phyloP scores from a whole-genome alignment of 768 basidiomycete species.

The Tylopilus vinaceipallidus region DNA sequence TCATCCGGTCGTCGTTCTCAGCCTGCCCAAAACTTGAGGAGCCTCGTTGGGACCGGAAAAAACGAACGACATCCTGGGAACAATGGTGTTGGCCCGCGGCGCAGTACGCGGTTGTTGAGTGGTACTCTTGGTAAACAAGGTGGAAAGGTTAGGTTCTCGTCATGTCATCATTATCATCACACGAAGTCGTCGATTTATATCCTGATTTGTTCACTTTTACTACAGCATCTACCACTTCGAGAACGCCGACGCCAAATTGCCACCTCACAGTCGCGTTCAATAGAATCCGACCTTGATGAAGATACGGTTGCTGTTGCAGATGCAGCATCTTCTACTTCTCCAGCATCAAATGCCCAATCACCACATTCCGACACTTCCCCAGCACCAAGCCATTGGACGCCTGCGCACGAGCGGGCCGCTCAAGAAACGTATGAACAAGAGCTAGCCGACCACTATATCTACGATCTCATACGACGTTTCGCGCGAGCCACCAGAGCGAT shows the following conservation, averaged over 20 bases:
- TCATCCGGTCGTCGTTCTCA: slow-evolving; percentile 78
- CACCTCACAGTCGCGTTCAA: slow-evolving; percentile 57
- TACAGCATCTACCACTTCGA: slow-evolving; percentile 38
- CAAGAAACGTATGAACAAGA: slow-evolving; percentile 70
- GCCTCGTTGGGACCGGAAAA: slow-evolving; percentile 49
- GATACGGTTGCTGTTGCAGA: slow-evolving; percentile 48
- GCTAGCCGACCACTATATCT: slow-evolving; percentile 80
- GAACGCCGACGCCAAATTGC: slow-evolving; percentile 59
- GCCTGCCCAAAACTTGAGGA: slow-evolving; percentile 65
- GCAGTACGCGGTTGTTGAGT: slow-evolving; percentile 72
- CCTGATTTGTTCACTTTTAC: slow-evolving; percentile 17
- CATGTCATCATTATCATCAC: background rate
- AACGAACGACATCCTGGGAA: slow-evolving; percentile 44
- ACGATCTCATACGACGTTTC: slow-evolving; percentile 77
- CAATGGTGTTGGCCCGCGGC: slow-evolving; percentile 52
- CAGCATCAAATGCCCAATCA: slow-evolving; percentile 55
- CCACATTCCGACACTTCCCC: slow-evolving; percentile 64
- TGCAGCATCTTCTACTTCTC: slow-evolving; percentile 58
- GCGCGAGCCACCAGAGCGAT: slow-evolving; percentile 76
- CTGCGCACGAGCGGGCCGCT: slow-evolving; percentile 65
- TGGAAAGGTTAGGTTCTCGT: slow-evolving; percentile 49
- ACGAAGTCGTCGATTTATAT: background rate
- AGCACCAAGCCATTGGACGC: slow-evolving; percentile 60
- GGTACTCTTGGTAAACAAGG: slow-evolving; percentile 50
- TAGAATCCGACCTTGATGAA: slow-evolving; percentile 73